Conservation (phyloP, 257 asterid species). For the Fraxinus pennsylvanica region DNA sequence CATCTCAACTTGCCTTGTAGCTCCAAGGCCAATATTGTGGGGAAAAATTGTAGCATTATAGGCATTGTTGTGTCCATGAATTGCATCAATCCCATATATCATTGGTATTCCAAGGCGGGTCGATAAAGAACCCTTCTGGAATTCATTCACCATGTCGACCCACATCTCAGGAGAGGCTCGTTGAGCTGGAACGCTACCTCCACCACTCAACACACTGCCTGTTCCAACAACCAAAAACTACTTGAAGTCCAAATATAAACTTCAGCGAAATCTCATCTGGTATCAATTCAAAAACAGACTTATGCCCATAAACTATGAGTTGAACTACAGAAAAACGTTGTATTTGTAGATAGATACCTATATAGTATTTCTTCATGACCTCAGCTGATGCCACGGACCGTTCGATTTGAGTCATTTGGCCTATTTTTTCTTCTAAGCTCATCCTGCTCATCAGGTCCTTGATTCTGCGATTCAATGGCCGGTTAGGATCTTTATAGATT, state of each 20-base stretch:
- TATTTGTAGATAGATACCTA: conserved; percentile 15
- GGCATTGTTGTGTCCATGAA: conserved; percentile 29
- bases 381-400: conserved; percentile 20
- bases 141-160: conserved; percentile 33
- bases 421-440: conserved; percentile 34
- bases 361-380: conserved; percentile 29
- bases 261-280: not conserved
- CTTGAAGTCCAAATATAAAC: not conserved
- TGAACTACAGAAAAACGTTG: not conserved
- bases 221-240: not conserved
- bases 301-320: not conserved
- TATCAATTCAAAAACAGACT: not conserved
- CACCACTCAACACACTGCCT: conserved; percentile 36
- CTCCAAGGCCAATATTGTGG: conserved; percentile 34
- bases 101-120: conserved; percentile 31
- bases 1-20: conserved; percentile 19
- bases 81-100: conserved; percentile 36
- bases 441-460: conserved; percentile 31
- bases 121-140: conserved; percentile 28
- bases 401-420: conserved; percentile 37
- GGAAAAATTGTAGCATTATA: conserved; percentile 31
- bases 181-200: conserved; percentile 28
- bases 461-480: conserved; percentile 25
- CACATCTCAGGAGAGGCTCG: conserved; percentile 25
- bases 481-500: conserved; percentile 27